Evolutionary conservation across 305 asterid species (phyloP).

Genomic region (Fraxinus albicans): DNA sequence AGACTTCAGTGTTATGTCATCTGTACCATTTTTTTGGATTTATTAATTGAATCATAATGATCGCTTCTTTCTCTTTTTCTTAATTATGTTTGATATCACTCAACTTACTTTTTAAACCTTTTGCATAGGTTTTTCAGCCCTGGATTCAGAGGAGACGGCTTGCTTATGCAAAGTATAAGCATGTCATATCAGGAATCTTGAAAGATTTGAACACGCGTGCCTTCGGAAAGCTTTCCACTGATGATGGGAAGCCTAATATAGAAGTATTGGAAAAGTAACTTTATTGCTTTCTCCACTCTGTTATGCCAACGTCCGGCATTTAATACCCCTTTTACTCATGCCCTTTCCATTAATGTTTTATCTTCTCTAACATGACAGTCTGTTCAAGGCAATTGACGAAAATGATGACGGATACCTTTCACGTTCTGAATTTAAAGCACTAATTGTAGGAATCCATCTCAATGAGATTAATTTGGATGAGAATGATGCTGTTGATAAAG

Average conservation of each 20-base stretch:
- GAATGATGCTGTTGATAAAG: slow-evolving; percentile 58
- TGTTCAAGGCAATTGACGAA: slow-evolving; percentile 61
- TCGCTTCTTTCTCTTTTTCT: neutral
- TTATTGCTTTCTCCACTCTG: neutral
- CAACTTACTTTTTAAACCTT: slow-evolving; percentile 1
- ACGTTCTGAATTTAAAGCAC: slow-evolving; percentile 62
- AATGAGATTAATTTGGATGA: slow-evolving; percentile 58
- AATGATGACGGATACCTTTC: slow-evolving; percentile 57
- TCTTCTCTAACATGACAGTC: slow-evolving; percentile 42
- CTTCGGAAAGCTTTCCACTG: slow-evolving; percentile 67
- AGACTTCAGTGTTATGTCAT: neutral
- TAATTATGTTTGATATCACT: neutral
- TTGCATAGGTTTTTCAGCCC: slow-evolving; percentile 82
- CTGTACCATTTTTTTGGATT: neutral
- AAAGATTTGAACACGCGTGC: slow-evolving; percentile 64
- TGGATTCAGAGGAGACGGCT: slow-evolving; percentile 82
- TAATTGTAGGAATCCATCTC: slow-evolving; percentile 70
- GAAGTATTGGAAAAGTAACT: slow-evolving; percentile 62
- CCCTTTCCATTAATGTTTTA: neutral
- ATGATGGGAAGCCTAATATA: slow-evolving; percentile 60
- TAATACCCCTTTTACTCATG: neutral
- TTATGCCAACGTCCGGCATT: neutral
- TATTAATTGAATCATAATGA: neutral
- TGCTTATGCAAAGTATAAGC: slow-evolving; percentile 73
- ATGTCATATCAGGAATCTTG: slow-evolving; percentile 76